phyloP scores from a whole-genome alignment of 495 filamentous ascomycete genomes.

The Saxophila tyrrhenica region DNA sequence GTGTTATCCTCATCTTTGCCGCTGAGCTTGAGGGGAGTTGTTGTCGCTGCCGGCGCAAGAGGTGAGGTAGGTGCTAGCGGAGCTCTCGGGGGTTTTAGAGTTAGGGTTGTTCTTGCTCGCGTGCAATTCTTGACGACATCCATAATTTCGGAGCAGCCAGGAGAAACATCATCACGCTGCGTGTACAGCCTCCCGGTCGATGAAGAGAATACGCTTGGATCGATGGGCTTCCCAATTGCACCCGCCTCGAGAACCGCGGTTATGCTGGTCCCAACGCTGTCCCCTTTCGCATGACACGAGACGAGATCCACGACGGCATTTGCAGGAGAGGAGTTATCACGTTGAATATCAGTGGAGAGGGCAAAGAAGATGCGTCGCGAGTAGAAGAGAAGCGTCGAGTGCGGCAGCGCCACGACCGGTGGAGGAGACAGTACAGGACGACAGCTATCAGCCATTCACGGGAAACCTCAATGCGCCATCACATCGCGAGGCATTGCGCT shows the following conservation, averaged over 20 bases:
- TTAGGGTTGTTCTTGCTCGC: not conserved
- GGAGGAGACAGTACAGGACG: not conserved
- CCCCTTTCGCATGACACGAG: slow-evolving; percentile 5
- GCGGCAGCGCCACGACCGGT: not conserved
- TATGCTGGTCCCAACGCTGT: slow-evolving; percentile 8
- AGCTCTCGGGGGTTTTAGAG: not conserved
- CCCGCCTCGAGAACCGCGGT: slow-evolving; percentile 25
- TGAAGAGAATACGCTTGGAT: slow-evolving; percentile 61
- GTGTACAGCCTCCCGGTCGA: slow-evolving; percentile 19
- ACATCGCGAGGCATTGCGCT: slow-evolving; percentile 43
- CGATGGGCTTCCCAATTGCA: slow-evolving; percentile 60
- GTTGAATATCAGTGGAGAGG: slow-evolving; percentile 10
- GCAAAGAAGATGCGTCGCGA: not conserved
- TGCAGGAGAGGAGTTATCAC: slow-evolving; percentile 6
- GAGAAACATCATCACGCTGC: not conserved
- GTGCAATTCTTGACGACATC: slow-evolving; percentile 2
- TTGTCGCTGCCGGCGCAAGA: not conserved
- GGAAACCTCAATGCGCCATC: slow-evolving; percentile 11
- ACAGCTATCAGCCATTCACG: not conserved
- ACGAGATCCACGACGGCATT: slow-evolving; percentile 1
- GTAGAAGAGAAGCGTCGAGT: slow-evolving; percentile 8
- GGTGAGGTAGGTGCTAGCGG: slow-evolving; percentile 1
- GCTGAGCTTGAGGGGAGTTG: not conserved
- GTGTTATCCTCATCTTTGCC: slow-evolving; percentile 11
- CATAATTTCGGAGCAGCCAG: slow-evolving; percentile 1